Conservation (phyloP, 208 protist genomes). For the Crithidia bombi region DNA sequence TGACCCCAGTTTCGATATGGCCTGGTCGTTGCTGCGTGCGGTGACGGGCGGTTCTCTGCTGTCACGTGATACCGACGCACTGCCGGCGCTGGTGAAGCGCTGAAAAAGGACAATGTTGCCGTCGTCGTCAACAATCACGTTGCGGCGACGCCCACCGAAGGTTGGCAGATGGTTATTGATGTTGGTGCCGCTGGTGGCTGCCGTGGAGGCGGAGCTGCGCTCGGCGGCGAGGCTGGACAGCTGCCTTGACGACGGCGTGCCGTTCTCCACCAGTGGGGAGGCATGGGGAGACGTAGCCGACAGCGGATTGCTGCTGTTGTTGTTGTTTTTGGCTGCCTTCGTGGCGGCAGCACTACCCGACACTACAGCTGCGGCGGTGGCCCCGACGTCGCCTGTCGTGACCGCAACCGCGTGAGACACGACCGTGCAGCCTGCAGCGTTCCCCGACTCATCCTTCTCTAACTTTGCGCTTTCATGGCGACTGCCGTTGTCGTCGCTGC, state of each 20-base stretch:
- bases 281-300: not conserved
- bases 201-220: conserved; percentile 3
- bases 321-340: not conserved
- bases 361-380: too few species aligned
- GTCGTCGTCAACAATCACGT: conserved; percentile 23
- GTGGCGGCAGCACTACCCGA: too few species aligned
- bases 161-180: conserved; percentile 5
- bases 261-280: not conserved
- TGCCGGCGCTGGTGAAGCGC: conserved; percentile 8
- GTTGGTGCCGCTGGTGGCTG: not conserved
- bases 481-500: not conserved
- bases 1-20: not conserved
- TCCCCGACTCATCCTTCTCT: not conserved
- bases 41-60: too few species aligned
- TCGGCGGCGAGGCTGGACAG: not conserved
- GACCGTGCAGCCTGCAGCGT: not conserved
- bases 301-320: conserved; percentile 4
- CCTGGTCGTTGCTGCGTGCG: not conserved
- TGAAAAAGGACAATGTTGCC: conserved; percentile 31
- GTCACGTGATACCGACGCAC: not conserved
- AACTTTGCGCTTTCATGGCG: not conserved
- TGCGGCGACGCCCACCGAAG: conserved; percentile 28
- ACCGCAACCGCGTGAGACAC: not conserved
- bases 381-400: too few species aligned
- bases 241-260: not conserved